Conservation (phyloP, 192 early-diverging fungal genomes). For the Podila epicladia region DNA sequence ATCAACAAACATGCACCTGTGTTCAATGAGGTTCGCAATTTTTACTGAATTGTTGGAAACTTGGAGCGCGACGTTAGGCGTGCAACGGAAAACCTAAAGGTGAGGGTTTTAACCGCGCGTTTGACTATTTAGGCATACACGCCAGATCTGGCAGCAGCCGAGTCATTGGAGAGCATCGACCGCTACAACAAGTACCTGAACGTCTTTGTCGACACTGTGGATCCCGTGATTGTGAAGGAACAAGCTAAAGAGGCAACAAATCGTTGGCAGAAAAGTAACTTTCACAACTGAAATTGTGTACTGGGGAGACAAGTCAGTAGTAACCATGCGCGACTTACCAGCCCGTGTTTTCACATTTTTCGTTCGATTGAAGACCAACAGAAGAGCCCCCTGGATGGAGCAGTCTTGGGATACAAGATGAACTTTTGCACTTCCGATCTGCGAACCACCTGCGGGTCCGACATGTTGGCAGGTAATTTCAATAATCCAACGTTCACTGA, state of each 20-base stretch:
- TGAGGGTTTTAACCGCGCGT: too few relatives aligned
- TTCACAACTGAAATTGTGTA: background rate
- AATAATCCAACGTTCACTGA: too few relatives aligned
- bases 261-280: constrained; percentile 47
- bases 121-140: constrained; percentile 14
- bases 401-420: constrained; percentile 81
- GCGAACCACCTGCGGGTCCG: constrained; percentile 83
- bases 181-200: constrained; percentile 53
- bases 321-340: background rate
- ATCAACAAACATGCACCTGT: background rate
- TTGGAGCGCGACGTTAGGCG: too few relatives aligned
- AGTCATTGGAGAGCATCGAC: constrained; percentile 37
- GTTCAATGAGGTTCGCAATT: background rate
- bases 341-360: too few relatives aligned
- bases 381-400: constrained; percentile 66
- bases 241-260: constrained; percentile 33
- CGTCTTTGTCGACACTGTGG: constrained; percentile 54
- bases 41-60: too few relatives aligned
- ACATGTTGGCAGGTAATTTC: constrained; percentile 65
- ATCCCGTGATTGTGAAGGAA: constrained; percentile 16
- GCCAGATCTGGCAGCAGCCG: constrained; percentile 12
- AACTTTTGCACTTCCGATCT: constrained; percentile 73
- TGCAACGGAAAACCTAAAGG: too few relatives aligned
- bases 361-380: background rate
- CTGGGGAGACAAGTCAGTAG: too few relatives aligned